Percentiles rank a stretch among this genome's conserved stretches.
Evolutionary conservation across 2,329 filamentous ascomycete species (phyloP).

Genomic region (Xylariales sp.): DNA sequence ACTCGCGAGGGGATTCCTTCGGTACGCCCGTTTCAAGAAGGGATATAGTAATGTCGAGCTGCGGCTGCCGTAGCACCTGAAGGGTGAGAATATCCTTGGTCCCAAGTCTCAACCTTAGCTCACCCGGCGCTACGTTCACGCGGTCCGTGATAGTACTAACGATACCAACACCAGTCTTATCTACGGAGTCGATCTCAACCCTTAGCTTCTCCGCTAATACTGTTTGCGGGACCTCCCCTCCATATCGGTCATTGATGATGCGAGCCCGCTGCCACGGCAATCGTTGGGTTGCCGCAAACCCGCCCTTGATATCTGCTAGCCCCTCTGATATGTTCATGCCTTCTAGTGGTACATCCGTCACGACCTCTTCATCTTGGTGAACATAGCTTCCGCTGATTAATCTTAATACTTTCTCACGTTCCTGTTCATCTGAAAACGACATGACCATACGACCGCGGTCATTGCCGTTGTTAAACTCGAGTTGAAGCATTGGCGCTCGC

Average conservation of each 20-base stretch:
- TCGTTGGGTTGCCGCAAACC: conserved; percentile 61
- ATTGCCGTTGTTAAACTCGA: conserved; percentile 75
- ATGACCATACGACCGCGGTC: conserved; percentile 78
- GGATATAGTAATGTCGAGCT: conserved; percentile 81
- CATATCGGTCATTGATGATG: conserved; percentile 78
- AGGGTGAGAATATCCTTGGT: conserved; percentile 71
- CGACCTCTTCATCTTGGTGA: conserved; percentile 74
- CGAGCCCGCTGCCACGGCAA: conserved; percentile 74
- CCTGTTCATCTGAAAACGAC: conserved; percentile 78
- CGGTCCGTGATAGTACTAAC: conserved; percentile 82
- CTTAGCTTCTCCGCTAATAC: conserved; percentile 82
- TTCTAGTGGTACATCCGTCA: conserved; percentile 74
- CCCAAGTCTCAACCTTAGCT: conserved; percentile 74
- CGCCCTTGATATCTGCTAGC: conserved; percentile 60
- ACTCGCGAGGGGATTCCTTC: conserved; percentile 70
- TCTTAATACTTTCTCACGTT: conserved; percentile 77
- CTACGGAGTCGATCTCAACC: conserved; percentile 78
- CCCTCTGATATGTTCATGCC: conserved; percentile 71
- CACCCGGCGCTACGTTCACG: conserved; percentile 82
- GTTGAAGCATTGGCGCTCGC: conserved; percentile 74
- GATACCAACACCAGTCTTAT: conserved; percentile 53
- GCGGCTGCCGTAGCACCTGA: conserved; percentile 76
- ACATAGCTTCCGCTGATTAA: conserved; percentile 79
- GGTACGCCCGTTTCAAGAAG: conserved; percentile 75
- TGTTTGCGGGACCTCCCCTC: conserved; percentile 71